A percentile compares a stretch with the other conserved stretches of the same genome.
phyloP scores from a whole-genome alignment of 768 basidiomycete genomes.

The Amanita pallidorosea region DNA sequence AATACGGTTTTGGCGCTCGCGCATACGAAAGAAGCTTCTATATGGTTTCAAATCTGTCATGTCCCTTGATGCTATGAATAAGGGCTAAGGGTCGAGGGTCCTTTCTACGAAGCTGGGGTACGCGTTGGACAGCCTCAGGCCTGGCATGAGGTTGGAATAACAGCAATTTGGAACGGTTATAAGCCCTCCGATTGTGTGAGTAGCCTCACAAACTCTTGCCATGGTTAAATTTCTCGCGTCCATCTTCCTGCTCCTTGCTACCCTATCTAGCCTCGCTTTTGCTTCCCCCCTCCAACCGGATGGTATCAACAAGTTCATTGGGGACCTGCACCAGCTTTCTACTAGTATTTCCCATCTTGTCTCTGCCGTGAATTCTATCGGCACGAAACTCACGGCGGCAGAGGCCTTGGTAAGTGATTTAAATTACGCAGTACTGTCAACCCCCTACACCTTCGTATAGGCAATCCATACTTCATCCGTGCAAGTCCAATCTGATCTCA shows the following conservation, averaged over 20 bases:
- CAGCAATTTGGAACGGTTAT: too few relatives aligned
- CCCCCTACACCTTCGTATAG: neutral
- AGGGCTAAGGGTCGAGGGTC: too few relatives aligned
- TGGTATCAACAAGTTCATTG: neutral
- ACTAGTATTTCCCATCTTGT: neutral
- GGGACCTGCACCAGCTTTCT: neutral
- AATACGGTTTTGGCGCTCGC: too few relatives aligned
- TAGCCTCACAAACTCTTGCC: neutral
- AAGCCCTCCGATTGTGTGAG: too few relatives aligned
- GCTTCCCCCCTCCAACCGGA: neutral
- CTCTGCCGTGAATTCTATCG: neutral
- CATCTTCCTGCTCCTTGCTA: neutral
- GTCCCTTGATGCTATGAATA: too few relatives aligned
- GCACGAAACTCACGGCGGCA: neutral
- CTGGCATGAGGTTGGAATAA: too few relatives aligned
- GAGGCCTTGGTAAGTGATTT: neutral
- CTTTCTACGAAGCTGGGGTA: too few relatives aligned
- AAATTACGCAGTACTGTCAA: neutral
- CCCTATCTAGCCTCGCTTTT: neutral
- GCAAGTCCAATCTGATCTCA: neutral
- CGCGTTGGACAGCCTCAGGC: too few relatives aligned
- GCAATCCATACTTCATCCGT: neutral
- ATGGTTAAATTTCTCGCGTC: neutral
- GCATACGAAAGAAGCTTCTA: too few relatives aligned
- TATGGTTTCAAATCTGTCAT: too few relatives aligned